Base-by-base conservation (phyloP, 768 basidiomycete species). In the Pleurotus ostreatus region DNA sequence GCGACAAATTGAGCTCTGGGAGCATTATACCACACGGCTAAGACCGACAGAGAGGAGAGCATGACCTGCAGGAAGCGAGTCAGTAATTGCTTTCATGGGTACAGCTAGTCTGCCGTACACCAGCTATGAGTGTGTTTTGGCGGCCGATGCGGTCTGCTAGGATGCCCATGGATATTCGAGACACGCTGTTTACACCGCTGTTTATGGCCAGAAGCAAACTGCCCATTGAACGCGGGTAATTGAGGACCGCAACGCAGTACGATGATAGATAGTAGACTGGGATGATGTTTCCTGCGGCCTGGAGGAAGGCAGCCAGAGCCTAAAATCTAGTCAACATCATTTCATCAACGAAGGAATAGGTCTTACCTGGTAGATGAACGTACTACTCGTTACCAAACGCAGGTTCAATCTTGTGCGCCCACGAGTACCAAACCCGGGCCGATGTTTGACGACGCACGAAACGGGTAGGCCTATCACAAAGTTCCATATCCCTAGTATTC, bases 281-380 rank as follows among this genome's bases (percentile, higher is more conserved):
- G 22, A 78, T 70, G 56, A 75, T 66, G 57, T 78, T 77, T 5
- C 77, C 76, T 1, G 74, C 74, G 2, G 76, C 76, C 55, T 77
- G 76, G 15, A 77, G 61, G 49, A 78, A 71, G 0, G 76, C 70
- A 2, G 71, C 76, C 0, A 74, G 55, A 2, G n/a, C n/a, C n/a
- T n/a, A n/a, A n/a, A n/a, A n/a, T n/a, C n/a, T n/a, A n/a, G n/a
- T n/a, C n/a, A n/a, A n/a, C n/a, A n/a, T n/a, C n/a, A n/a, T n/a
- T n/a, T n/a, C n/a, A n/a, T n/a, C n/a, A n/a, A n/a, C n/a, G n/a
- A n/a, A n/a, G n/a, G n/a, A n/a, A n/a, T n/a, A n/a, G n/a, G n/a
- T n/a, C 34, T 3, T 46, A 71, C 75, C 71, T 78, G 76, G 30
- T 73, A 67, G 3, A 75, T 48, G 59, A 78, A 78, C 4, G 76